These are phyloP conservation scores for Penicillium parvum DNA, from an alignment of 495 filamentous ascomycete species.

Conservation along the genomic window DNA sequence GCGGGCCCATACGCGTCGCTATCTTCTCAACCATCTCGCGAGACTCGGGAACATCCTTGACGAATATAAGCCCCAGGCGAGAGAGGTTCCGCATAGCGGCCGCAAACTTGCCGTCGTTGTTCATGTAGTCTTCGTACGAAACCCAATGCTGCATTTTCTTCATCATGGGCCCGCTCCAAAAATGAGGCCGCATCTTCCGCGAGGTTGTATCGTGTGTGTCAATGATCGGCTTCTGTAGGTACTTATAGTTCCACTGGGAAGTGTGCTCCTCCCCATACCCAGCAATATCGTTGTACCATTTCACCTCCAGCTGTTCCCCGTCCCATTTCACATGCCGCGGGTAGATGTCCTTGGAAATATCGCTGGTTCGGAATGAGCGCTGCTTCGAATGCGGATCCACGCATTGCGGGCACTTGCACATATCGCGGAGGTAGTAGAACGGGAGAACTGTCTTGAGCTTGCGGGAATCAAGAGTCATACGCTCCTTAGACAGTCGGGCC, in stretches of 20 bases:
- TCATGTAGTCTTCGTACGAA: constrained; percentile 67
- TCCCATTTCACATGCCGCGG: constrained; percentile 30
- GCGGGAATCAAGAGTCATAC: constrained; percentile 3
- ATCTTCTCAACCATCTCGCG: constrained; percentile 59
- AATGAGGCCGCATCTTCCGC: constrained; percentile 3
- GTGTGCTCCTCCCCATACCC: constrained; percentile 45
- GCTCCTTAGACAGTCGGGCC: constrained; percentile 1
- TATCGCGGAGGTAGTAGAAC: constrained; percentile 67
- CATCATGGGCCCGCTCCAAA: constrained; percentile 34
- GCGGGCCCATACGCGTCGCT: constrained; percentile 62
- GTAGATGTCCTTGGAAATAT: constrained; percentile 57
- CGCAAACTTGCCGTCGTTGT: constrained; percentile 46
- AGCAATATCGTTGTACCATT: constrained; percentile 58
- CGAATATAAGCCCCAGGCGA: constrained; percentile 64
- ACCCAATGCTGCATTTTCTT: constrained; percentile 41
- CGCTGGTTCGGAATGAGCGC: constrained; percentile 69
- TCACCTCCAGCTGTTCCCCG: constrained; percentile 47
- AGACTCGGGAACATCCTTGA: constrained; percentile 65
- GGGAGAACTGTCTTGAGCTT: background rate
- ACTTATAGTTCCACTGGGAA: constrained; percentile 37
- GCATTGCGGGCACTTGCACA: constrained; percentile 67
- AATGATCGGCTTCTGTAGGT: constrained; percentile 17
- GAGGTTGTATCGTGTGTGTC: constrained; percentile 6
- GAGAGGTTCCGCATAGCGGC: constrained; percentile 50
- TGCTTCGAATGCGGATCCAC: constrained; percentile 76